Evolutionary conservation across 805 yeast genomes (phyloP).

Genomic region (Alloascoidea africana): DNA sequence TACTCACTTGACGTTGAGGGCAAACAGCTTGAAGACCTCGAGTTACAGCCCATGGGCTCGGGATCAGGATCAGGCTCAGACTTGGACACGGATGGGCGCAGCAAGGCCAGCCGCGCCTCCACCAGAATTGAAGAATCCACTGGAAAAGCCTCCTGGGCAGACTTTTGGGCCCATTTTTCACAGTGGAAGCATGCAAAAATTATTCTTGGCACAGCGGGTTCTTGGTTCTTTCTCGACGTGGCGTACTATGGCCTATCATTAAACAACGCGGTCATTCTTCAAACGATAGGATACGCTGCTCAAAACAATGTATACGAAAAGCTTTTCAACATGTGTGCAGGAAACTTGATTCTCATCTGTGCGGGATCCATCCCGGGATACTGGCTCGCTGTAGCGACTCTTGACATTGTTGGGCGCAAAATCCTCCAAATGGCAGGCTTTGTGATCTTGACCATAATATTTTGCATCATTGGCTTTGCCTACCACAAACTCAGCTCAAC

Average conservation of each 20-base stretch:
- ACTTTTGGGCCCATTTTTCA: slow-evolving; percentile 56
- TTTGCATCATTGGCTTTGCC: slow-evolving; percentile 75
- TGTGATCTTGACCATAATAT: slow-evolving; percentile 48
- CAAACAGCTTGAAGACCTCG: slow-evolving; percentile 32
- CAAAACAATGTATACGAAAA: slow-evolving; percentile 52
- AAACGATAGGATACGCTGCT: slow-evolving; percentile 74
- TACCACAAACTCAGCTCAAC: slow-evolving; percentile 52
- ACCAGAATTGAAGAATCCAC: too few species aligned
- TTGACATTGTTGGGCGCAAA: slow-evolving; percentile 76
- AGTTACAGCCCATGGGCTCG: too few species aligned
- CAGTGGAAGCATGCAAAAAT: slow-evolving; percentile 84
- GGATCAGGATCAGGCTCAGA: too few species aligned
- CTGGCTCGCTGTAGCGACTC: slow-evolving; percentile 70
- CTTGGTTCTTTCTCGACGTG: slow-evolving; percentile 84
- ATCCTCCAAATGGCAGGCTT: slow-evolving; percentile 71
- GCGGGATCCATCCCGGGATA: slow-evolving; percentile 95
- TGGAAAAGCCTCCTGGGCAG: slow-evolving; percentile 70
- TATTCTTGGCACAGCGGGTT: slow-evolving; percentile 77
- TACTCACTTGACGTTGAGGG: slow-evolving; percentile 50
- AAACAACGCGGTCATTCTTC: slow-evolving; percentile 65
- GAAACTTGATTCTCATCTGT: slow-evolving; percentile 83
- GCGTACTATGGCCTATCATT: slow-evolving; percentile 84
- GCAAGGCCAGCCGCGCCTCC: too few species aligned
- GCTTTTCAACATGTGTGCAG: slow-evolving; percentile 70
- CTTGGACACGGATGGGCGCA: too few species aligned